Conservation (phyloP, 495 filamentous ascomycete genomes). For the Annulohypoxylon nitens region DNA sequence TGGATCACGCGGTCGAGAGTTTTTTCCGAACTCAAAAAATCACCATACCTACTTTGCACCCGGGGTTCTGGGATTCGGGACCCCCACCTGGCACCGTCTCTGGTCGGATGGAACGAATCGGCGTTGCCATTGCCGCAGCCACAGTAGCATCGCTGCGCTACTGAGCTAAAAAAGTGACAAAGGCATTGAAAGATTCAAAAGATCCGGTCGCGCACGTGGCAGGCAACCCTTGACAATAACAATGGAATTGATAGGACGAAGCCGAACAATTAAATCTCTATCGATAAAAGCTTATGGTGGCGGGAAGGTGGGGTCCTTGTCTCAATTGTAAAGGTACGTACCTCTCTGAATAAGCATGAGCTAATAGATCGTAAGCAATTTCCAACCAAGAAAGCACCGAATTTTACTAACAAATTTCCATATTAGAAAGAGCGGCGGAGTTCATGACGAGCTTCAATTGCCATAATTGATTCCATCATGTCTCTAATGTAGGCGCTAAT, state of each 20-base stretch:
- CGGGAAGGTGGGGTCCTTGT: not conserved
- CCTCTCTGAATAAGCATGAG: conserved; percentile 35
- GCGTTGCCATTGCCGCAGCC: not conserved
- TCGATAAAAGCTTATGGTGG: conserved; percentile 4
- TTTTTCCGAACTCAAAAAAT: conserved; percentile 33
- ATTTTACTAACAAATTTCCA: not conserved
- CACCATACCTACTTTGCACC: not conserved
- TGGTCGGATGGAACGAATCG: not conserved
- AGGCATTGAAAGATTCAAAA: not conserved
- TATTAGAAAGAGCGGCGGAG: not conserved
- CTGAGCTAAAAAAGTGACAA: not conserved
- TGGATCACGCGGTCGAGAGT: conserved; percentile 32
- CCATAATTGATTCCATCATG: not conserved
- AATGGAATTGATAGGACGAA: conserved; percentile 8
- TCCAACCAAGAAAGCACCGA: not conserved
- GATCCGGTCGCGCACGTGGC: conserved; percentile 12
- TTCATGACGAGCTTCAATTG: conserved; percentile 3
- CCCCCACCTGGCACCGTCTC: not conserved
- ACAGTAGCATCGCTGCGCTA: conserved; percentile 4
- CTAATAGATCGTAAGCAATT: conserved; percentile 32
- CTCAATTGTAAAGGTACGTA: not conserved
- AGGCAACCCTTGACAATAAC: not conserved
- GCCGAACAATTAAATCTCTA: not conserved
- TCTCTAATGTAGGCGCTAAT: conserved; percentile 10
- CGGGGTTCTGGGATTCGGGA: conserved; percentile 31